Conservation (phyloP, 139 green algal genomes). For the Yamagishiella unicocca region DNA sequence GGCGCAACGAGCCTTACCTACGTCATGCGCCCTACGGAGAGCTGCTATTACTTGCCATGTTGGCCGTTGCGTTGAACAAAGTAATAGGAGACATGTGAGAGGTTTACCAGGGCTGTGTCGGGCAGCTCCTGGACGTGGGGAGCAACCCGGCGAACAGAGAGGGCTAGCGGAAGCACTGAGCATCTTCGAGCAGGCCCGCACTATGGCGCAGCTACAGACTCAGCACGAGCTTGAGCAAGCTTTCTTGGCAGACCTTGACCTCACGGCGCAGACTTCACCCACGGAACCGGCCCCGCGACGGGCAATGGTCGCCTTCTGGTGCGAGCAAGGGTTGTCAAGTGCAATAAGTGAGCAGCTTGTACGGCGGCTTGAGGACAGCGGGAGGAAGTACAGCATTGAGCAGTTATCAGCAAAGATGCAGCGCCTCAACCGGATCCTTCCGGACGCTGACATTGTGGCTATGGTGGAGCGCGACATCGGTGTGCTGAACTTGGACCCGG, state of each 20-base stretch:
- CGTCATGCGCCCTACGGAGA: too few species aligned
- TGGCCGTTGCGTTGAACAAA: not conserved
- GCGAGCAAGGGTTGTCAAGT: slow-evolving; percentile 37
- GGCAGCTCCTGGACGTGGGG: not conserved
- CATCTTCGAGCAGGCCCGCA: not conserved
- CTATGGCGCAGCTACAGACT: not conserved
- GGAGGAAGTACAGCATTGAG: slow-evolving; percentile 8
- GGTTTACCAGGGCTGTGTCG: not conserved
- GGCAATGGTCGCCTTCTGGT: slow-evolving; percentile 39
- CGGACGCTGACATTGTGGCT: slow-evolving; percentile 16
- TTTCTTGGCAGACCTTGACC: slow-evolving; percentile 29
- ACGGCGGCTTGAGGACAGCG: slow-evolving; percentile 4
- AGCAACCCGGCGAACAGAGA: not conserved
- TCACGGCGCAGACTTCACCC: not conserved
- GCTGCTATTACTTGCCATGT: not conserved
- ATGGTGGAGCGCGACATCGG: slow-evolving; percentile 23
- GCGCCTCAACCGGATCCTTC: slow-evolving; percentile 45
- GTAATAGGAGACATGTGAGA: not conserved
- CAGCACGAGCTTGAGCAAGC: slow-evolving; percentile 34
- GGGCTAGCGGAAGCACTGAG: not conserved
- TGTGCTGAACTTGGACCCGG: slow-evolving; percentile 37
- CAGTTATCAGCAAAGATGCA: slow-evolving; percentile 43
- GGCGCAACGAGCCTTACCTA: too few species aligned
- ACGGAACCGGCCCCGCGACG: not conserved
- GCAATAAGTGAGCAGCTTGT: not conserved